These are phyloP conservation scores for Xylaria sp. DNA, from an alignment of 495 filamentous ascomycete species.

Conservation along the genomic window DNA sequence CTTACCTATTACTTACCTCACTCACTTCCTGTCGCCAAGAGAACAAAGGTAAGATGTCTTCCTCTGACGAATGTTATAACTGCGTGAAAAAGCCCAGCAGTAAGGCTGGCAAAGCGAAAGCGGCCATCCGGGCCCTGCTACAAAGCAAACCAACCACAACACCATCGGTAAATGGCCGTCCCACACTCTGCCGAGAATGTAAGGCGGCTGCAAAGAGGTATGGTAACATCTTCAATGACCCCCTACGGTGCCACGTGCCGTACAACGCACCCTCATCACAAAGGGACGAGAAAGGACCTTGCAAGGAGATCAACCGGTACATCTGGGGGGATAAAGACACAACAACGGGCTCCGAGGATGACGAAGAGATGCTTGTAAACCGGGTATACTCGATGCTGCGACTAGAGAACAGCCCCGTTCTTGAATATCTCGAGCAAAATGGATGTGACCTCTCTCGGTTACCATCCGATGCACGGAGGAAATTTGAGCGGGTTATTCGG, in stretches of 20 bases:
- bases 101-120: not conserved
- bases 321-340: not conserved
- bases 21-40: not conserved
- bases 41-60: not conserved
- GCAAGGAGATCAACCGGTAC: not conserved
- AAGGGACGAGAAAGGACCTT: not conserved
- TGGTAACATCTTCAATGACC: not conserved
- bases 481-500: not conserved
- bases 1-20: not conserved
- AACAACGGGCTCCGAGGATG: not conserved
- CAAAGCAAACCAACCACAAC: not conserved
- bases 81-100: not conserved
- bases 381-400: conserved; percentile 3
- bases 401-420: not conserved
- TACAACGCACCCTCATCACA: not conserved
- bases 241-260: not conserved
- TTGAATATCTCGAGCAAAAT: not conserved
- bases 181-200: not conserved
- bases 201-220: not conserved
- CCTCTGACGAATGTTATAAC: not conserved
- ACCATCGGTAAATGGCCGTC: no score
- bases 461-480: not conserved
- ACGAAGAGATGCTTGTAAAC: not conserved
- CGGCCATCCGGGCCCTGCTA: not conserved
- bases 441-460: not conserved